Percentiles rank a stretch among this genome's conserved stretches.
Conservation (phyloP, 2,329 filamentous ascomycete genomes). For the Fonsecaea erecta region DNA sequence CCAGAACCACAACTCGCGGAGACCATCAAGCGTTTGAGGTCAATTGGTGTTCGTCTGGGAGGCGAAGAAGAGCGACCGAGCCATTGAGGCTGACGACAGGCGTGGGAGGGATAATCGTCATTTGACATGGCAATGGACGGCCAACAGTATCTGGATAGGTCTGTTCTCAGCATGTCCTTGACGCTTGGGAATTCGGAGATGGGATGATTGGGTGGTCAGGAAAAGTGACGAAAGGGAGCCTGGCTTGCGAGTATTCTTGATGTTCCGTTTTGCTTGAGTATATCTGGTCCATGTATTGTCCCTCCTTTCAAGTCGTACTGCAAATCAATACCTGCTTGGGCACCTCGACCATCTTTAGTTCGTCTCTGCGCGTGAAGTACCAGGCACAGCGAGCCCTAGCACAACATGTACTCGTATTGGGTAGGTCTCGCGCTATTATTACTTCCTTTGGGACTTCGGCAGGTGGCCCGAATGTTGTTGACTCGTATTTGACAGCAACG, state of each 20-base stretch:
- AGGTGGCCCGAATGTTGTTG: background rate
- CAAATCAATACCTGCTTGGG: background rate
- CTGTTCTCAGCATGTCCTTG: background rate
- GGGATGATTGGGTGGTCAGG: background rate
- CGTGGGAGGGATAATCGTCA: background rate
- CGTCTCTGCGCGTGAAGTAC: background rate
- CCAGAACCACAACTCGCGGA: constrained; percentile 21
- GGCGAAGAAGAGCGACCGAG: background rate
- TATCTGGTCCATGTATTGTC: background rate
- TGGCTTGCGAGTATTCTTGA: background rate
- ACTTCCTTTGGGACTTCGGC: background rate
- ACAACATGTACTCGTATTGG: background rate
- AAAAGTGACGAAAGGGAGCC: background rate
- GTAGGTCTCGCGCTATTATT: background rate
- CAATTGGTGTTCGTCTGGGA: constrained; percentile 29
- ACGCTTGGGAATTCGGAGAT: background rate
- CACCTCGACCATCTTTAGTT: background rate
- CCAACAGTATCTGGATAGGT: background rate
- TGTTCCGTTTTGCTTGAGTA: background rate
- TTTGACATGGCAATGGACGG: background rate
- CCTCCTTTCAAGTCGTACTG: background rate
- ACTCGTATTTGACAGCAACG: background rate
- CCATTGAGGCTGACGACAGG: background rate
- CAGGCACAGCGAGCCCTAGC: background rate
- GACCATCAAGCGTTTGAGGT: constrained; percentile 19